Base-by-base conservation (phyloP, 768 basidiomycete genomes). In the Leccinum uliginosum region DNA sequence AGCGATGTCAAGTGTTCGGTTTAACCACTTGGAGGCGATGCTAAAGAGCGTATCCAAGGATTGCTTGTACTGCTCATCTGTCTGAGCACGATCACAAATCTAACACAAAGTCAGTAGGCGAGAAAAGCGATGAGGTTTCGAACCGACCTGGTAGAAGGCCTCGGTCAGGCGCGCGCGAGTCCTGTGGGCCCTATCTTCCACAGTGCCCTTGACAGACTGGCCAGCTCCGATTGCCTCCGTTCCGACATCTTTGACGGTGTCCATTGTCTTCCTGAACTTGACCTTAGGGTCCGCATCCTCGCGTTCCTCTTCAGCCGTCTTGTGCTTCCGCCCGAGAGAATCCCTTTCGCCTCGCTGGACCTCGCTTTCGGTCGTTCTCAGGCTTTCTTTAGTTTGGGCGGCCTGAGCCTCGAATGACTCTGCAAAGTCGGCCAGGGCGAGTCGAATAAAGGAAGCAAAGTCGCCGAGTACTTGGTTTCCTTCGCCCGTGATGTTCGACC, bases 241-340 rank as follows among this genome's bases (percentile, higher is more conserved):
- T 8, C 88, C 88, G 0, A 73, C 75, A 11, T 72, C 77, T 66
- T 86, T 89, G 10, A 81, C 74, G 0, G 78, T 78, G 29, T 88
- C 88, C 82, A 89, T 85, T 0, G 83, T 78, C 60, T 81, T 80
- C 70, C 87, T 84, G 65, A 85, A 90, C 26, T 77, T 74, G 7
- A 76, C 77, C 64, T 80, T 80, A 4, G 75, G 57, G 29, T 87
- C 84, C 6, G 74, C 59, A 11, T 68, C 65, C 54, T 80, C 76
- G 53, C 79, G 74, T 24, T 55, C 40, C 29, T 64, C 63, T 58
- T 85, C 77, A 0, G 79, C 64, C 1, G 79, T 71, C 61, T 78
- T 66, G 67, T 76, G 77, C 61, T 79, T 80, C 44, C 84, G 70
- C 0, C 88, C 87, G 0, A 83, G 63, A 23, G 76, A 69, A 59